A percentile compares a stretch with the other conserved stretches of the same genome.
Conservation (phyloP, 768 basidiomycete species). For the Phlebiopsis flavidoalba region DNA sequence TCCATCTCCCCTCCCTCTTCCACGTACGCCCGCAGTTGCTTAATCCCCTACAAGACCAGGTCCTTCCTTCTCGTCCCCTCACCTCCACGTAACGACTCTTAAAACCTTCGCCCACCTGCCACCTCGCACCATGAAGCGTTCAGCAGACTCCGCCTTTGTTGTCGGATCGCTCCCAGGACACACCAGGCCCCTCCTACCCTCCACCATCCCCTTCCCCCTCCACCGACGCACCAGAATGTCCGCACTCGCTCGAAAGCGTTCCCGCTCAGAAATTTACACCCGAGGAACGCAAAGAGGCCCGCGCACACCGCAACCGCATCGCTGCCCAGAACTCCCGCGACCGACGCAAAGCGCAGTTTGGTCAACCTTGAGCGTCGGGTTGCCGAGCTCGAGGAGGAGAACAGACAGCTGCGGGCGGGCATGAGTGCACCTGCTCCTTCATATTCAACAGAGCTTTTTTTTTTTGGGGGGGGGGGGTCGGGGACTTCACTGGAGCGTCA, state of each 20-base stretch:
- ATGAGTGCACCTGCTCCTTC: slow-evolving; percentile 26
- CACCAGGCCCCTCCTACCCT: slow-evolving; percentile 13
- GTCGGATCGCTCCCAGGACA: slow-evolving; percentile 9
- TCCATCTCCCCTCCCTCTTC: slow-evolving; percentile 20
- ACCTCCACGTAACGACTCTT: slow-evolving; percentile 13
- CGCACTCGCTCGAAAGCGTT: slow-evolving; percentile 27
- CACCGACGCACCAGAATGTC: slow-evolving; percentile 18
- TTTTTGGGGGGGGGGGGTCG: too few relatives aligned
- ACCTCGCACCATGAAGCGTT: slow-evolving; percentile 21
- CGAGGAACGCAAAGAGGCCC: slow-evolving; percentile 81
- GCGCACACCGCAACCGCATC: slow-evolving; percentile 89
- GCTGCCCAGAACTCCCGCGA: slow-evolving; percentile 93
- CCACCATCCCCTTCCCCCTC: slow-evolving; percentile 16
- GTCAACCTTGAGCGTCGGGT: slow-evolving; percentile 94
- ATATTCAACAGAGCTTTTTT: slow-evolving; percentile 21
- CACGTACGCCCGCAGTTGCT: slow-evolving; percentile 22
- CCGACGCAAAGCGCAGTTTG: slow-evolving; percentile 83
- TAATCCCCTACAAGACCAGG: slow-evolving; percentile 22
- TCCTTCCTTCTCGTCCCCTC: slow-evolving; percentile 13
- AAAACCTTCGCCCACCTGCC: background rate
- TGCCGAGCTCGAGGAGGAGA: slow-evolving; percentile 80
- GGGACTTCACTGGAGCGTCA: slow-evolving; percentile 30
- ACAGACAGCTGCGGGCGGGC: slow-evolving; percentile 64
- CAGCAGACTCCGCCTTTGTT: slow-evolving; percentile 20
- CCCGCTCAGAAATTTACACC: slow-evolving; percentile 56